Percentiles rank a stretch among this genome's conserved stretches.
Conservation (phyloP, 2,329 filamentous ascomycete species). For the Ceratocystis destructans region DNA sequence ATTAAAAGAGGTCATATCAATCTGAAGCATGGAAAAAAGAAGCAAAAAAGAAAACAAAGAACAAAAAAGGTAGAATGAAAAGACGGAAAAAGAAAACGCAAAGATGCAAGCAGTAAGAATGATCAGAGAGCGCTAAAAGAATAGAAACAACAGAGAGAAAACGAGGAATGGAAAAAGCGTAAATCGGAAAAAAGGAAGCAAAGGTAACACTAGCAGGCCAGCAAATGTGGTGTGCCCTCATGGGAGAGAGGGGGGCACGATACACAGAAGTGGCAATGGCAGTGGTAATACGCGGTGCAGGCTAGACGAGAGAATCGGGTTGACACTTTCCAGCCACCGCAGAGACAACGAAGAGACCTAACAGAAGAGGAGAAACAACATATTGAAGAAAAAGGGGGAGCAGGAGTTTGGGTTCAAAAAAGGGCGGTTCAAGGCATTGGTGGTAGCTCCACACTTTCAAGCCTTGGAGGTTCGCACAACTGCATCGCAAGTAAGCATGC, state of each 20-base stretch:
- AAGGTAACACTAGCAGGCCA: too few species aligned
- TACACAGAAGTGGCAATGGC: neutral
- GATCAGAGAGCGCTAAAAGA: neutral
- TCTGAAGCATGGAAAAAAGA: slow-evolving; percentile 14
- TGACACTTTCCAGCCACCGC: slow-evolving; percentile 5
- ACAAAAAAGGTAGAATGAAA: too few species aligned
- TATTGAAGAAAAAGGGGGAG: neutral
- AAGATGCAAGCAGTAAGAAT: neutral
- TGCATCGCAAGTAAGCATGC: neutral
- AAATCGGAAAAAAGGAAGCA: too few species aligned
- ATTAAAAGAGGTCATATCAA: slow-evolving; percentile 6
- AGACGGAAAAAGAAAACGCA: neutral
- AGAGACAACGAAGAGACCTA: slow-evolving; percentile 8
- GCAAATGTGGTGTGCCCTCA: neutral
- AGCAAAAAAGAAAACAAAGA: slow-evolving; percentile 23
- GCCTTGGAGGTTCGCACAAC: slow-evolving; percentile 10
- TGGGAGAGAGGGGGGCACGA: neutral
- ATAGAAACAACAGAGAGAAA: neutral
- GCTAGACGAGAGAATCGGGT: slow-evolving; percentile 2
- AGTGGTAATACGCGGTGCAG: slow-evolving; percentile 3
- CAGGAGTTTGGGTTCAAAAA: slow-evolving; percentile 1
- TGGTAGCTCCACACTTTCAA: slow-evolving; percentile 2
- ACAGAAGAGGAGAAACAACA: slow-evolving; percentile 15
- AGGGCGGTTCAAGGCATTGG: slow-evolving; percentile 8
- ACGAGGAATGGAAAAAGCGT: neutral